Percentiles rank a stretch among this genome's conserved stretches.
Evolutionary conservation across 2,329 filamentous ascomycete genomes (phyloP).

Genomic region (Verticillium nonalfalfae): DNA sequence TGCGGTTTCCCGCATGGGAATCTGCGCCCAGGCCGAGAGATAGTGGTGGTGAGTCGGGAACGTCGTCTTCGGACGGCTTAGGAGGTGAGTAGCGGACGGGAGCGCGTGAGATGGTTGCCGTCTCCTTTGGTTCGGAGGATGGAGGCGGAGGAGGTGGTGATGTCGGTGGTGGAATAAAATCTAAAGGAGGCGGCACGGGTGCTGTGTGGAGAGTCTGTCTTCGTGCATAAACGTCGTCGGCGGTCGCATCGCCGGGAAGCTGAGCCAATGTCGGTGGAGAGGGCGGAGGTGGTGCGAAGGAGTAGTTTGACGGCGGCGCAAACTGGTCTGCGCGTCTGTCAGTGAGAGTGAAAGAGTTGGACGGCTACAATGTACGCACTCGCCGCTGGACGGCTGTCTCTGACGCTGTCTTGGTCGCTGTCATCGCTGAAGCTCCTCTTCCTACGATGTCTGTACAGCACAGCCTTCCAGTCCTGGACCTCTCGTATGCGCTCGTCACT

Average conservation of each 20-base stretch:
- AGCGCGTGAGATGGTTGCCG: constrained; percentile 67
- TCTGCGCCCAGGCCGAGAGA: constrained; percentile 43
- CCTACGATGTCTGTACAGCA: constrained; percentile 67
- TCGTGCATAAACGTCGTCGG: constrained; percentile 63
- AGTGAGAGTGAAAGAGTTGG: constrained; percentile 2
- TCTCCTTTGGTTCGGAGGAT: constrained; percentile 27
- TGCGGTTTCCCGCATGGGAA: constrained; percentile 19
- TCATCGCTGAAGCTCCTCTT: constrained; percentile 29
- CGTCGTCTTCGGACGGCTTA: constrained; percentile 23
- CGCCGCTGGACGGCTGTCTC: constrained; percentile 18
- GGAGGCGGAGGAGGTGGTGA: constrained; percentile 24
- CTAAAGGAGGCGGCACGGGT: constrained; percentile 21
- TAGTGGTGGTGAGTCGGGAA: constrained; percentile 36
- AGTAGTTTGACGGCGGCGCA: constrained; percentile 51
- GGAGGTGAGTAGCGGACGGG: constrained; percentile 63
- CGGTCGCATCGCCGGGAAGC: constrained; percentile 52
- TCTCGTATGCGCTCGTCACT: constrained; percentile 80
- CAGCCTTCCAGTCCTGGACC: constrained; percentile 77
- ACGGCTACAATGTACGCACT: constrained; percentile 7
- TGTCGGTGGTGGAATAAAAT: constrained; percentile 21
- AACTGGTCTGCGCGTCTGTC: constrained; percentile 42
- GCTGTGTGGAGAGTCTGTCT: constrained; percentile 49
- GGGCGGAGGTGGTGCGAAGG: constrained; percentile 49
- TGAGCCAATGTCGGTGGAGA: constrained; percentile 39
- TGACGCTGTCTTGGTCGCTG: constrained; percentile 39